Evolutionary conservation across 2,329 filamentous ascomycete species (phyloP).

Genomic region (Bipolaris bicolor): DNA sequence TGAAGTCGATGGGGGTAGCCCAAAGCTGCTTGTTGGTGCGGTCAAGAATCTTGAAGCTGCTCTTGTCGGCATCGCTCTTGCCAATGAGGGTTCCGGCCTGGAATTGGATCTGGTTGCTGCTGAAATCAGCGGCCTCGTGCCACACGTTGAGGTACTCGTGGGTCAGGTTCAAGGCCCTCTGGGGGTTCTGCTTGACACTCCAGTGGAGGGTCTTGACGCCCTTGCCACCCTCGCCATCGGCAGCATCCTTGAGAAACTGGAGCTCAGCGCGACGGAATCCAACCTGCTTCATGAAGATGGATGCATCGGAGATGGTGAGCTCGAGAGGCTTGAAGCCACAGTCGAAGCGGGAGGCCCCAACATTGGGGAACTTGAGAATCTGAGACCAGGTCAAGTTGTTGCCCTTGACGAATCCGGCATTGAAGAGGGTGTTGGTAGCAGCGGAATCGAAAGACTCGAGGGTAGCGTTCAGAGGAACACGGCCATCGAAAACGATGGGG

Average conservation of each 20-base stretch:
- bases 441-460: conserved; percentile 43
- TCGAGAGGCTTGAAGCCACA: conserved; percentile 55
- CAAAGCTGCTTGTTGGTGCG: conserved; percentile 53
- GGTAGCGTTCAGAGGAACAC: conserved; percentile 34
- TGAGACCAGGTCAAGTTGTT: conserved; percentile 59
- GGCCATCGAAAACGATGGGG: conserved; percentile 48
- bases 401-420: conserved; percentile 60
- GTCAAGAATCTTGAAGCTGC: conserved; percentile 51
- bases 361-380: conserved; percentile 57
- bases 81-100: conserved; percentile 62
- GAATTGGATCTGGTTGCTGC: conserved; percentile 53
- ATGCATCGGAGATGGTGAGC: conserved; percentile 63
- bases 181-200: conserved; percentile 60
- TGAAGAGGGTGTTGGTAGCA: conserved; percentile 53
- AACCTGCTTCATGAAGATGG: conserved; percentile 65
- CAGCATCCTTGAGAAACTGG: conserved; percentile 57
- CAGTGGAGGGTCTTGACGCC: conserved; percentile 69
- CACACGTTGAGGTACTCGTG: conserved; percentile 64
- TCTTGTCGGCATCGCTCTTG: conserved; percentile 52
- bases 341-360: conserved; percentile 56
- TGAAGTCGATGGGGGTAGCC: conserved; percentile 57
- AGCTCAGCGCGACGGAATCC: conserved; percentile 68
- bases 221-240: conserved; percentile 58
- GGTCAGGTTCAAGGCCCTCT: conserved; percentile 61
- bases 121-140: conserved; percentile 51